These are phyloP conservation scores for Ceraceosorus bombacis DNA, from an alignment of 1,284 basidiomycete genomes.

Conservation along the genomic window DNA sequence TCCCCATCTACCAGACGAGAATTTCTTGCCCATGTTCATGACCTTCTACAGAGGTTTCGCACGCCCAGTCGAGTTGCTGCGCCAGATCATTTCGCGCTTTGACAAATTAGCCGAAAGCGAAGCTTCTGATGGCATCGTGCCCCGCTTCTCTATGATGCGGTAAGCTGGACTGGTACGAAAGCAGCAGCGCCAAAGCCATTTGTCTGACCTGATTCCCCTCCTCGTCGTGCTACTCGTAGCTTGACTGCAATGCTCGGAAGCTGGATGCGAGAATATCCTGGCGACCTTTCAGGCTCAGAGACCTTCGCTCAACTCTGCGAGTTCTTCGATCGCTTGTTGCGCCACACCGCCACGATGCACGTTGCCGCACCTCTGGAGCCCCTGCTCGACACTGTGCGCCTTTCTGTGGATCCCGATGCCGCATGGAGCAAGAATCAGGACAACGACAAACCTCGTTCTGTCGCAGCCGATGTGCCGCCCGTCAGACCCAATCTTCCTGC, in stretches of 20 bases:
- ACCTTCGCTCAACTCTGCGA: conserved; percentile 24
- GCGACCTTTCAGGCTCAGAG: conserved; percentile 33
- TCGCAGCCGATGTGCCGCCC: conserved; percentile 18
- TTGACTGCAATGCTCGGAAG: conserved; percentile 36
- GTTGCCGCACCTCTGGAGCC: conserved; percentile 24
- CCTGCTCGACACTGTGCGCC: conserved; percentile 21
- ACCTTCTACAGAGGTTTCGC: conserved; percentile 42
- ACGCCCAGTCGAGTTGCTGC: conserved; percentile 31
- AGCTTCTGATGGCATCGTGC: conserved; percentile 25
- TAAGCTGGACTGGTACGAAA: neutral
- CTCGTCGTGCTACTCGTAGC: neutral
- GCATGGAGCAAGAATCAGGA: conserved; percentile 35
- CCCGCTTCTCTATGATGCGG: conserved; percentile 34
- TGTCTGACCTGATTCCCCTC: neutral
- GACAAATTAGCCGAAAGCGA: conserved; percentile 28
- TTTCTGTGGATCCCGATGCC: conserved; percentile 31
- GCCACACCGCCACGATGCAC: conserved; percentile 27
- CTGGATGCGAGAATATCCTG: conserved; percentile 43
- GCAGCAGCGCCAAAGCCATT: neutral
- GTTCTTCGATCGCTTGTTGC: conserved; percentile 26
- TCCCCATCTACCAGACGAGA: conserved; percentile 13
- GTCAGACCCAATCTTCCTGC: conserved; percentile 5
- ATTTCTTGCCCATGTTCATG: conserved; percentile 39
- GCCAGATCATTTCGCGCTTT: conserved; percentile 31
- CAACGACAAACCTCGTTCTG: conserved; percentile 21